These are phyloP conservation scores for Phytophthora citricola DNA, from an alignment of 352 stramenopile genomes.

Conservation along the genomic window DNA sequence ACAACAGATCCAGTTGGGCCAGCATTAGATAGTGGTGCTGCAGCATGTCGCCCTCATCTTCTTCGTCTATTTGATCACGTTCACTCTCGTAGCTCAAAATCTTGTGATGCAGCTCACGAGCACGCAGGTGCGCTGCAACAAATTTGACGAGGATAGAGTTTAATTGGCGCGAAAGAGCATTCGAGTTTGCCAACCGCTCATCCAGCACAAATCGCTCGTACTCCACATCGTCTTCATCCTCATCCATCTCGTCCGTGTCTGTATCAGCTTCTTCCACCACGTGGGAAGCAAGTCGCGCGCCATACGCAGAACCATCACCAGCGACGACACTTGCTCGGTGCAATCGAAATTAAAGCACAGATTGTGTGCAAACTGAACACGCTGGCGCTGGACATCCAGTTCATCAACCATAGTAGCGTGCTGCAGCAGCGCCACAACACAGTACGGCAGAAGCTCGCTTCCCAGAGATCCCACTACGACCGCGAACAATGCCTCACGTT, in stretches of 20 bases:
- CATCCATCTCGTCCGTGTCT: slow-evolving; percentile 76
- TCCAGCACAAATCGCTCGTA: slow-evolving; percentile 64
- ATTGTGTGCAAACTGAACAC: slow-evolving; percentile 68
- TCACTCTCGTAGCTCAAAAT: slow-evolving; percentile 67
- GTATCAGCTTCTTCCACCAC: slow-evolving; percentile 78
- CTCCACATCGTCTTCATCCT: slow-evolving; percentile 63
- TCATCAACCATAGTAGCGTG: slow-evolving; percentile 32
- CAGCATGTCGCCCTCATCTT: slow-evolving; percentile 54
- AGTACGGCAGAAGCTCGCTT: slow-evolving; percentile 56
- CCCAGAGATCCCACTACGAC: slow-evolving; percentile 68
- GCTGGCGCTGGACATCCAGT: slow-evolving; percentile 52
- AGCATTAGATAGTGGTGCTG: slow-evolving; percentile 85
- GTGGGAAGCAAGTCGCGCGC: slow-evolving; percentile 64
- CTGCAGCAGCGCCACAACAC: slow-evolving; percentile 64
- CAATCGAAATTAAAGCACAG: slow-evolving; percentile 68
- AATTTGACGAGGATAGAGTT: slow-evolving; percentile 76
- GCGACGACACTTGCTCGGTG: slow-evolving; percentile 59
- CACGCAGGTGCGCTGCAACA: slow-evolving; percentile 68
- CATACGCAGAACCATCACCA: slow-evolving; percentile 70
- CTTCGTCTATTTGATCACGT: slow-evolving; percentile 42
- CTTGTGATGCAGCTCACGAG: slow-evolving; percentile 74
- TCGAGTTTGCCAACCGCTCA: slow-evolving; percentile 39
- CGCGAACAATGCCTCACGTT: slow-evolving; percentile 69
- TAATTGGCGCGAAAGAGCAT: slow-evolving; percentile 53
- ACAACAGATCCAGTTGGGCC: slow-evolving; percentile 79